These are phyloP conservation scores for Xylaria sp. DNA, from an alignment of 2,329 filamentous ascomycete species.

Conservation along the genomic window DNA sequence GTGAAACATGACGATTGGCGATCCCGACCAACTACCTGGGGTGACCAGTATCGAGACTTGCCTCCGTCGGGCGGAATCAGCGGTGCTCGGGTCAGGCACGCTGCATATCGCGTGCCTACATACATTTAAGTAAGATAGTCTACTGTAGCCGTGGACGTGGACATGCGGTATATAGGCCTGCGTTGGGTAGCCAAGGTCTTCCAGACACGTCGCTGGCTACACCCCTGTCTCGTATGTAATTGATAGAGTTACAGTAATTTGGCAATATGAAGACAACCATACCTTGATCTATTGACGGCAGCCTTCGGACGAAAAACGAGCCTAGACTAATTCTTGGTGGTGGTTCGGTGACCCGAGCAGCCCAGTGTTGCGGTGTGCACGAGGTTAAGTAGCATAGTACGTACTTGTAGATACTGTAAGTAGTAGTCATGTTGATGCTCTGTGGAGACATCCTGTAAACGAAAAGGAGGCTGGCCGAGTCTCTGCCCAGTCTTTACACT, in stretches of 20 bases:
- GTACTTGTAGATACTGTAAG: neutral
- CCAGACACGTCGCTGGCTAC: slow-evolving; percentile 17
- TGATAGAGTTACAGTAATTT: slow-evolving; percentile 13
- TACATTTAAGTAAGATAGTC: neutral
- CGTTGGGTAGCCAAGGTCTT: neutral
- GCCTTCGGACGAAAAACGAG: slow-evolving; percentile 13
- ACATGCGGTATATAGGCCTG: neutral
- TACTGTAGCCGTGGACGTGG: neutral
- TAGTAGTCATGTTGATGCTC: neutral
- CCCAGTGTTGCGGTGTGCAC: slow-evolving; percentile 25
- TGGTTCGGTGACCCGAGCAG: slow-evolving; percentile 17
- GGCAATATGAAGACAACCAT: neutral
- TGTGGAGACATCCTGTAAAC: slow-evolving; percentile 14
- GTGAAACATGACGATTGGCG: slow-evolving; percentile 37
- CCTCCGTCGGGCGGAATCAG: slow-evolving; percentile 18
- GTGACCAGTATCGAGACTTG: neutral
- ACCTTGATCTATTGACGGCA: neutral
- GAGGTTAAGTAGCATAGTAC: neutral
- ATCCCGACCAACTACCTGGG: slow-evolving; percentile 36
- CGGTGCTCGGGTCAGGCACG: slow-evolving; percentile 28
- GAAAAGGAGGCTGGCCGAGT: neutral
- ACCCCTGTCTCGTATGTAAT: slow-evolving; percentile 12
- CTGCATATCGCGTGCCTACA: slow-evolving; percentile 27
- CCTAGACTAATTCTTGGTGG: neutral
- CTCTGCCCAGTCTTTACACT: neutral